Base-by-base conservation (phyloP, 257 asterid genomes). In the Scutellaria galericulata region DNA sequence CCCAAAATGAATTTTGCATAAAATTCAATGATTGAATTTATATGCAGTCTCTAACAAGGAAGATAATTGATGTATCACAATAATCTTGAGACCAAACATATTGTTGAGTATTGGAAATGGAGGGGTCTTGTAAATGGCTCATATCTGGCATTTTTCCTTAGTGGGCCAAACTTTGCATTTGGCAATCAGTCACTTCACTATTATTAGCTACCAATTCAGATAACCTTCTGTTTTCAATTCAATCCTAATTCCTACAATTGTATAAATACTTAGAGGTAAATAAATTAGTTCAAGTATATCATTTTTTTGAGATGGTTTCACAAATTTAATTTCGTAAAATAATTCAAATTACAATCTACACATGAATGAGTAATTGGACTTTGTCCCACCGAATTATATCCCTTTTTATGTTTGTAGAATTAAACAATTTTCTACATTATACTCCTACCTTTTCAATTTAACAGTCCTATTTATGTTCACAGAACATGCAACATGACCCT, bases 61-160 rank as follows among this genome's bases (percentile, higher is more conserved):
- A n/a, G 71, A 41, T 74, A 74, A 68, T 73, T 69, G 79, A 79
- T 74, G 75, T 35, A 59, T 69, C 64, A 61, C 24, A 8, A 40
- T 27, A 55, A 68, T 62, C 40, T 54, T 66, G 65, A 50, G 60
- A 61, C 10, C 52, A 70, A 73, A 64, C 64, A 45, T 24, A 39
- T 44, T 31, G 48, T 39, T 50, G 7, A 35, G 40, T 51, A 47
- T 48, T 63, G 37, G 22, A 71, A 77, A 74, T 70, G 71, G 79
- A 71, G 68, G 74, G 74, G 70, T 77, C 75, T 14, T 59, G 15
- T 13, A 14, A 53, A 73, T 73, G 46, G 22, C 18, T 73, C 50
- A 44, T 55, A 64, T 18, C 41, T 51, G 74, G 66, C 71, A 71
- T 48, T 14, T 81, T 71, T 53, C 71, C 64, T 42, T 7, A 20